Evolutionary conservation across 345 rosid species (phyloP).

Genomic region (Diplotaxis tenuifolia): DNA sequence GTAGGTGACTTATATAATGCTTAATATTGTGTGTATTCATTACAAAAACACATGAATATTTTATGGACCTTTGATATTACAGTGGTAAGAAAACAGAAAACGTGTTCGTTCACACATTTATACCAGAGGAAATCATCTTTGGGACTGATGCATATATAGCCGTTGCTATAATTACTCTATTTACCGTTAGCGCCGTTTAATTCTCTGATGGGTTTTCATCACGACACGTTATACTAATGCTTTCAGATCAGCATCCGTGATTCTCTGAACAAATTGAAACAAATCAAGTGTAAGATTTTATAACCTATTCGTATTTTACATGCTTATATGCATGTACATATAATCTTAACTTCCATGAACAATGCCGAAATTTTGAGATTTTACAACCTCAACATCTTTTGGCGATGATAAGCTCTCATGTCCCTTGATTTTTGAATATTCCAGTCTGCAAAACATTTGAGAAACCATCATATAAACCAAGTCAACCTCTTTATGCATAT

Average conservation of each 20-base stretch:
- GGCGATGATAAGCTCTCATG: constrained; percentile 73
- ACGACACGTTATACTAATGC: neutral
- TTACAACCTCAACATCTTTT: constrained; percentile 72
- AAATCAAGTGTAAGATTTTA: neutral
- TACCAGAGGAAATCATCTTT: neutral
- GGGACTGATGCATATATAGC: neutral
- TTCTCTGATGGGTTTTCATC: neutral
- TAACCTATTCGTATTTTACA: neutral
- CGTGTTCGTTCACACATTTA: neutral
- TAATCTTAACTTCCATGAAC: too few relatives aligned
- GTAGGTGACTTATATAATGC: too few relatives aligned
- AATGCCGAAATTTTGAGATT: constrained; percentile 3
- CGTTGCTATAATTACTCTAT: neutral
- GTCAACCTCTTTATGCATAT: neutral
- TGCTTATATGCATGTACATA: neutral
- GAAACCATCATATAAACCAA: neutral
- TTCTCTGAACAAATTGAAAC: constrained; percentile 16
- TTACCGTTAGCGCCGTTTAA: neutral
- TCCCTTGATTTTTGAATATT: constrained; percentile 75
- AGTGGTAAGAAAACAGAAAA: neutral
- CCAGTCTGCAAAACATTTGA: constrained; percentile 57
- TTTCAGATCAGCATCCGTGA: constrained; percentile 28
- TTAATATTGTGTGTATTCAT: neutral
- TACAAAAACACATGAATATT: neutral
- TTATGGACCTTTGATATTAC: neutral